Base-by-base conservation (phyloP, 768 basidiomycete genomes). In the Suillus americanus region DNA sequence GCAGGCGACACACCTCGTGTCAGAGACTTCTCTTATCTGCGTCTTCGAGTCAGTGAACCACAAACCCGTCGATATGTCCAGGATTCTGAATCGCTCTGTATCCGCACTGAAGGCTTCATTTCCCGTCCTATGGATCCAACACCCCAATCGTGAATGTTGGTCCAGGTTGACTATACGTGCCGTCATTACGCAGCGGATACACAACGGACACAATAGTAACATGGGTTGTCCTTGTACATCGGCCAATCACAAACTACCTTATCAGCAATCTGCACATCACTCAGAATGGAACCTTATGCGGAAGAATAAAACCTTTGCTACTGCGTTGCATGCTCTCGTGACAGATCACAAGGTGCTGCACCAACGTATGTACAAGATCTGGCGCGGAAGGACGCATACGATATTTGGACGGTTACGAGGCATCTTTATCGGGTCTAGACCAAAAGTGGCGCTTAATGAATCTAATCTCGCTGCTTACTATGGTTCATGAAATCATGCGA, bases 281-380 rank as follows among this genome's bases (percentile, higher is more conserved):
- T 40, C 76, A 0, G 92, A 97, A 70, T 97, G 94, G 93, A 70
- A 16, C 61, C 71, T 10, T 85, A 86, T 62, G 77, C 73, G 2
- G 46, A 70, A 2, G 65, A 71, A 10, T 78, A 80, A 5, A 73
- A 12, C 8, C 2, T 33, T 7, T 7, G 18, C 18, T 91, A 94
- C 68, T 83, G 88, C 13, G 83, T 87, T 3, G 33, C 33, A 5
- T 12, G 14, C 16, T 41, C 40, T 41, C 95, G 0, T 91, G 95
- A 98, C 71, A 89, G 89, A 1, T 83, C 83, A 0, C 86, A 88
- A 69, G 88, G 88, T 20, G 75, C 76, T 35, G 83, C 85, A 67
- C 88, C 92, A 64, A 83, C 85, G 0, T 97, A 98, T 69, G 95
- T 99, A 18, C 97, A 98, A 74, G 86, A 97, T 73, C 80, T 91